These are phyloP conservation scores for Leccinum variicolor DNA, from an alignment of 768 basidiomycete species.

Conservation along the genomic window DNA sequence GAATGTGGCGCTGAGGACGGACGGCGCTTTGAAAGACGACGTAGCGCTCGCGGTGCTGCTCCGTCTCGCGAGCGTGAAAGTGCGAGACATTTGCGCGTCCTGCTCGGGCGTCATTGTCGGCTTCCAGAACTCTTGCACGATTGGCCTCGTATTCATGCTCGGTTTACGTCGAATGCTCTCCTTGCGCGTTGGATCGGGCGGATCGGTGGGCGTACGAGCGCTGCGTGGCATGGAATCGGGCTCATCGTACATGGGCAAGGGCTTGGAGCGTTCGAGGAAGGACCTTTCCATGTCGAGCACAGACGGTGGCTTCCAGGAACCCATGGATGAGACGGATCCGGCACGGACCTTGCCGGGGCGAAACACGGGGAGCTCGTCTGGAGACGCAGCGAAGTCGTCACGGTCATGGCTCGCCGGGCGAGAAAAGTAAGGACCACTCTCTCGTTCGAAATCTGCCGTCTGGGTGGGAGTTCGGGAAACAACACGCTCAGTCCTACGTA, in stretches of 20 bases:
- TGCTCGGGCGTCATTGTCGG: slow-evolving; percentile 45
- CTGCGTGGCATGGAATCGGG: slow-evolving; percentile 24
- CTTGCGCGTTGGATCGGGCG: slow-evolving; percentile 20
- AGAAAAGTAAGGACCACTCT: slow-evolving; percentile 15
- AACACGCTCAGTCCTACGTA: slow-evolving; percentile 17
- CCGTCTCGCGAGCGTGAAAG: slow-evolving; percentile 41
- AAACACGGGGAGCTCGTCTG: slow-evolving; percentile 16
- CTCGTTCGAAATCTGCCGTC: slow-evolving; percentile 23
- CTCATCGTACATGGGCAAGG: slow-evolving; percentile 25
- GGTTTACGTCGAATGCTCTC: slow-evolving; percentile 33
- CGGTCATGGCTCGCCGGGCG: slow-evolving; percentile 13
- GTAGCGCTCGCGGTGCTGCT: slow-evolving; percentile 49
- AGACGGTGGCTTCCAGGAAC: slow-evolving; percentile 27
- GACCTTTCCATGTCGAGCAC: slow-evolving; percentile 22
- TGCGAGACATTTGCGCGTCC: slow-evolving; percentile 39
- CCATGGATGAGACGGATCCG: slow-evolving; percentile 24
- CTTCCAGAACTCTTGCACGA: slow-evolving; percentile 47
- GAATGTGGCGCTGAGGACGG: slow-evolving; percentile 39
- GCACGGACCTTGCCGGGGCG: slow-evolving; percentile 24
- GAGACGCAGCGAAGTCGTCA: slow-evolving; percentile 17
- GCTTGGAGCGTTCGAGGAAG: slow-evolving; percentile 19
- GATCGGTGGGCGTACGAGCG: slow-evolving; percentile 20
- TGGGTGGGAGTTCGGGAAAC: slow-evolving; percentile 19
- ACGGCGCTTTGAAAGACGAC: slow-evolving; percentile 44
- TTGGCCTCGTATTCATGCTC: slow-evolving; percentile 32